Conservation (phyloP, 1,284 basidiomycete species). For the Pyrrhoderma noxium region DNA sequence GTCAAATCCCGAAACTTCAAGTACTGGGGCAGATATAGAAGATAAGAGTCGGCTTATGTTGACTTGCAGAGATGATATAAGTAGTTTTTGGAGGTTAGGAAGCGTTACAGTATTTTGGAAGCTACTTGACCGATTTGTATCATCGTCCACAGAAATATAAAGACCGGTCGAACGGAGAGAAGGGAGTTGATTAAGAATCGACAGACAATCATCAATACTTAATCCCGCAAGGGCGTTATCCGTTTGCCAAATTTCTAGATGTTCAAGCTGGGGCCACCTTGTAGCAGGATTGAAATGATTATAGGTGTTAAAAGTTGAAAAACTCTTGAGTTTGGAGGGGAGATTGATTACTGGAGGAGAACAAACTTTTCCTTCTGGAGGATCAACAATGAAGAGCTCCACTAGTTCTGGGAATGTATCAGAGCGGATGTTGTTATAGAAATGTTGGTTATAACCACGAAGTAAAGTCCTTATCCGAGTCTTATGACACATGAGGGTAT, state of each 20-base stretch:
- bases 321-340: conserved; percentile 4
- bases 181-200: conserved; percentile 7
- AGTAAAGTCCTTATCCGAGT: conserved; percentile 5
- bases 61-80: conserved; percentile 9
- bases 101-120: background rate
- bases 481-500: conserved; percentile 1
- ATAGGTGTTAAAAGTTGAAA: conserved; percentile 11
- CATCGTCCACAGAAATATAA: conserved; percentile 9
- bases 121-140: background rate
- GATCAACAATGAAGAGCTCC: conserved; percentile 11
- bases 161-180: conserved; percentile 6
- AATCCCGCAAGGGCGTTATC: conserved; percentile 5
- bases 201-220: conserved; percentile 8
- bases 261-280: conserved; percentile 8
- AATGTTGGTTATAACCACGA: conserved; percentile 4
- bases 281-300: conserved; percentile 8
- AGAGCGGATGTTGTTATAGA: background rate
- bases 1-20: conserved; percentile 8
- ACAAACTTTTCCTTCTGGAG: conserved; percentile 4
- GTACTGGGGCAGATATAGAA: background rate
- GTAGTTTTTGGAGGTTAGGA: conserved; percentile 1
- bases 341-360: conserved; percentile 1
- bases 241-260: conserved; percentile 13
- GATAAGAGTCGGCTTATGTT: conserved; percentile 2
- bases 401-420: conserved; percentile 4